Percentiles rank a stretch among this genome's conserved stretches.
phyloP scores from a whole-genome alignment of 805 yeast species.

The Wickerhamomyces hampshirensis region DNA sequence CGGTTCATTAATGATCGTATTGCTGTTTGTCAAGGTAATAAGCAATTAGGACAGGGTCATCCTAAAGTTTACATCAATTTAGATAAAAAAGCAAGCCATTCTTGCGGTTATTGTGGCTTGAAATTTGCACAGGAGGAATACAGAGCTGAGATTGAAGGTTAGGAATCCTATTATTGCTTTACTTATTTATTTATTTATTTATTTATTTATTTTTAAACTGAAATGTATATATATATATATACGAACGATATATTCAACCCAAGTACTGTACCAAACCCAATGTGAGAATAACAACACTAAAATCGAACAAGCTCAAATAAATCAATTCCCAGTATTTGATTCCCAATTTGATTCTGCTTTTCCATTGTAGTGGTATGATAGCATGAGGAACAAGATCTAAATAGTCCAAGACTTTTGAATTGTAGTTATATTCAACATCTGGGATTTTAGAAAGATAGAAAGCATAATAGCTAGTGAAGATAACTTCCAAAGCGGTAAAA shows the following conservation, averaged over 20 bases:
- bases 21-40: slow-evolving; percentile 84
- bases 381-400: slow-evolving; percentile 19
- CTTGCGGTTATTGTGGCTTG: slow-evolving; percentile 81
- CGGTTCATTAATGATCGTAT: slow-evolving; percentile 51
- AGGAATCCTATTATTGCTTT: slow-evolving; percentile 3
- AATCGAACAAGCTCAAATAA: slow-evolving; percentile 20
- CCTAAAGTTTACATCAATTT: slow-evolving; percentile 79
- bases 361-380: slow-evolving; percentile 13
- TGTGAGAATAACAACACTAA: slow-evolving; percentile 17
- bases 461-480: slow-evolving; percentile 17
- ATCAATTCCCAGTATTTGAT: slow-evolving; percentile 23
- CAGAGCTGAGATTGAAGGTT: slow-evolving; percentile 13
- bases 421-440: slow-evolving; percentile 21
- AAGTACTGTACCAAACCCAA: slow-evolving; percentile 19
- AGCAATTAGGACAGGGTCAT: slow-evolving; percentile 70
- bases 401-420: slow-evolving; percentile 19
- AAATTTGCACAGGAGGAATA: slow-evolving; percentile 36
- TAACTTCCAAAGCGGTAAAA: slow-evolving; percentile 16
- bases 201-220: slow-evolving; percentile 2
- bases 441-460: slow-evolving; percentile 10
- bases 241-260: slow-evolving; percentile 5
- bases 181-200: slow-evolving; percentile 7
- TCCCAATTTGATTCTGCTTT: slow-evolving; percentile 17
- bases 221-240: background rate
- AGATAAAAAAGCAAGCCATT: slow-evolving; percentile 65